A percentile compares a stretch with the other conserved stretches of the same genome.
These are phyloP conservation scores for Prinsepia uniflora DNA, from an alignment of 306 rosid species.

Conservation along the genomic window DNA sequence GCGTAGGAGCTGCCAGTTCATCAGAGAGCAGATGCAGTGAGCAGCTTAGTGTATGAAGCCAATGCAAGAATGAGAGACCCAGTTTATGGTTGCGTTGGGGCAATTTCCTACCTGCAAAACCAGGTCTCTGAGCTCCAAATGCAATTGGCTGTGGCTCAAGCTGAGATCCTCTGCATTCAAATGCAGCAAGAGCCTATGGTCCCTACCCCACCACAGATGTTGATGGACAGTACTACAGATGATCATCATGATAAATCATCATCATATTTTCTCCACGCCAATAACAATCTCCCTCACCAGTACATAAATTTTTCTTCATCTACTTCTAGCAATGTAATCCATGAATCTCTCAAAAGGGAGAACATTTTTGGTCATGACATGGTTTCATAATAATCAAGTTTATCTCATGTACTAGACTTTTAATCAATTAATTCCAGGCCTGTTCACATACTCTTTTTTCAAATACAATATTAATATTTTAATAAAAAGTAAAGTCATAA, in stretches of 20 bases:
- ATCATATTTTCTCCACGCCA: conserved; percentile 29
- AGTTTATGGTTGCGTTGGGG: conserved; percentile 89
- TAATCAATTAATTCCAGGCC: not conserved
- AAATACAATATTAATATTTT: too few species aligned
- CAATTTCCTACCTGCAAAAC: conserved; percentile 68
- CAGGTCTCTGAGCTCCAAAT: conserved; percentile 86
- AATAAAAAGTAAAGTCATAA: too few species aligned
- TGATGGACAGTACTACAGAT: conserved; percentile 15
- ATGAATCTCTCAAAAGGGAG: conserved; percentile 55
- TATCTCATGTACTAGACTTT: not conserved
- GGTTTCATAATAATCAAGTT: conserved; percentile 44
- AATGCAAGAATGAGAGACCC: conserved; percentile 89
- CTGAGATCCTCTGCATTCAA: conserved; percentile 81
- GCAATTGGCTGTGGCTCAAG: conserved; percentile 91
- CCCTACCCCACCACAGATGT: conserved; percentile 15
- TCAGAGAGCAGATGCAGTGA: conserved; percentile 89
- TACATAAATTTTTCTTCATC: conserved; percentile 52
- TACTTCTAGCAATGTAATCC: conserved; percentile 46
- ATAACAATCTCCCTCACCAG: conserved; percentile 52
- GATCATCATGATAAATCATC: conserved; percentile 35
- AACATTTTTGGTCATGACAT: conserved; percentile 58
- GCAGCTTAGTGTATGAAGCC: conserved; percentile 92
- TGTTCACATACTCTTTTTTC: not conserved
- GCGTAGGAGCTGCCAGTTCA: conserved; percentile 70
- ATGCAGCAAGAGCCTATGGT: conserved; percentile 61